A percentile compares a stretch with the other conserved stretches of the same genome.
Conservation (phyloP, 164 flowering plant genomes). For the Santalum album region DNA sequence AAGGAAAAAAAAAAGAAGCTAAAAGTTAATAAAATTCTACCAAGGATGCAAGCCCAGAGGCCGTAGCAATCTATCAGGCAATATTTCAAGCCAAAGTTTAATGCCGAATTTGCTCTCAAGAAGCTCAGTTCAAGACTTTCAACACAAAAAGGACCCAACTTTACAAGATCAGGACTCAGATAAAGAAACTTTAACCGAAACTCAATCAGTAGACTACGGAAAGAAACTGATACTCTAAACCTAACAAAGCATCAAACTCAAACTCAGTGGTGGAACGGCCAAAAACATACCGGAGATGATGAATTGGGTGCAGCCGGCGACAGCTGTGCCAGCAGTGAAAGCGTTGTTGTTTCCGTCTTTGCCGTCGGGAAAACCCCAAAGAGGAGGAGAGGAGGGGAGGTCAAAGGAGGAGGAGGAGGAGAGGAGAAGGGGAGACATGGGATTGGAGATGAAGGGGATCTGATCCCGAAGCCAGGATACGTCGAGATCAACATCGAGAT, state of each 20-base stretch:
- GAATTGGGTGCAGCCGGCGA: slow-evolving; percentile 18
- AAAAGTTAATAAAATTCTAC: too few species aligned
- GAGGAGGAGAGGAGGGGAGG: slow-evolving; percentile 73
- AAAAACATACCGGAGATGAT: slow-evolving; percentile 23
- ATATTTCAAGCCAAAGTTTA: too few species aligned
- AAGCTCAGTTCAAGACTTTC: not conserved
- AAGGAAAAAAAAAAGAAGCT: too few species aligned
- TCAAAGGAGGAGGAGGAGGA: slow-evolving; percentile 33
- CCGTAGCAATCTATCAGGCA: too few species aligned
- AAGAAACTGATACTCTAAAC: not conserved
- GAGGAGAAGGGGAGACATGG: slow-evolving; percentile 32
- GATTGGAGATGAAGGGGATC: slow-evolving; percentile 25
- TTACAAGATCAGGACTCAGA: not conserved
- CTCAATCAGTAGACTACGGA: not conserved
- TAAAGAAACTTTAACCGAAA: not conserved
- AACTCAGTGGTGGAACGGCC: not conserved
- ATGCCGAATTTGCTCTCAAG: not conserved
- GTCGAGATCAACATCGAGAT: slow-evolving; percentile 50
- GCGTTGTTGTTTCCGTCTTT: slow-evolving; percentile 19
- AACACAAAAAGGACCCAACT: not conserved
- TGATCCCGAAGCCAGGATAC: slow-evolving; percentile 66
- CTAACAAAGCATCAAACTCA: not conserved
- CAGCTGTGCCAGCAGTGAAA: not conserved
- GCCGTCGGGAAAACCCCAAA: slow-evolving; percentile 61
- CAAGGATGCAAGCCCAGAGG: too few species aligned